phyloP scores from a whole-genome alignment of 768 basidiomycete species.

The Boletus tomentosulus region DNA sequence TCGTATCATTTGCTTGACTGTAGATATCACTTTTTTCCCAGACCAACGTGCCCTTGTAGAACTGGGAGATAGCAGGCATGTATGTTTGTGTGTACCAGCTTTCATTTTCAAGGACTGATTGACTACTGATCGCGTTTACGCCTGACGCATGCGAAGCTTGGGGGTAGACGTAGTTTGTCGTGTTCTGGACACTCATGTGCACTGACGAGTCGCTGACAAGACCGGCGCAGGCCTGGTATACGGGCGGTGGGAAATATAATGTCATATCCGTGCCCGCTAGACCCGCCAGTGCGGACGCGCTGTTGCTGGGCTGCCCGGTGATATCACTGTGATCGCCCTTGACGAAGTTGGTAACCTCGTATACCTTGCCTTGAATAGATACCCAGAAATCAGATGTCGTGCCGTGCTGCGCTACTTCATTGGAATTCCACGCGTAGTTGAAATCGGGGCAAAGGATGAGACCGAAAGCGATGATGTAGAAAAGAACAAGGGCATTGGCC shows the following conservation, averaged over 20 bases:
- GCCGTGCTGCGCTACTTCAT: conserved; percentile 49
- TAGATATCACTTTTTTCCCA: conserved; percentile 38
- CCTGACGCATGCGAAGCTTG: conserved; percentile 60
- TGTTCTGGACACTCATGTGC: conserved; percentile 43
- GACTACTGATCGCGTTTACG: conserved; percentile 32
- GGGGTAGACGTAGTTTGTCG: conserved; percentile 36
- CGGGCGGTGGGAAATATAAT: conserved; percentile 59
- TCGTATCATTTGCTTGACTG: conserved; percentile 35
- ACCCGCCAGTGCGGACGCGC: conserved; percentile 40
- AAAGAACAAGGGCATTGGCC: conserved; percentile 51
- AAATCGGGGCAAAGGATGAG: conserved; percentile 57
- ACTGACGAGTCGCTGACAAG: conserved; percentile 48
- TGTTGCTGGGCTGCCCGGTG: conserved; percentile 46
- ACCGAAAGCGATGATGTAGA: conserved; percentile 66
- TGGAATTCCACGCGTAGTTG: conserved; percentile 53
- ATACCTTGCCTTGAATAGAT: conserved; percentile 56
- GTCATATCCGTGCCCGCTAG: conserved; percentile 63
- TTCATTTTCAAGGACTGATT: conserved; percentile 32
- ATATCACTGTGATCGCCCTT: conserved; percentile 63
- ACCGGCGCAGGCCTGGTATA: conserved; percentile 53
- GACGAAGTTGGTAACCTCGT: conserved; percentile 57
- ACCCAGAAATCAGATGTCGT: conserved; percentile 57
- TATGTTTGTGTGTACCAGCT: conserved; percentile 59
- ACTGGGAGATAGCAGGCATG: conserved; percentile 52
- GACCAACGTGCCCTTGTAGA: conserved; percentile 59